Base-by-base conservation (phyloP, 2,329 filamentous ascomycete species). In the Aspergillus candidus region DNA sequence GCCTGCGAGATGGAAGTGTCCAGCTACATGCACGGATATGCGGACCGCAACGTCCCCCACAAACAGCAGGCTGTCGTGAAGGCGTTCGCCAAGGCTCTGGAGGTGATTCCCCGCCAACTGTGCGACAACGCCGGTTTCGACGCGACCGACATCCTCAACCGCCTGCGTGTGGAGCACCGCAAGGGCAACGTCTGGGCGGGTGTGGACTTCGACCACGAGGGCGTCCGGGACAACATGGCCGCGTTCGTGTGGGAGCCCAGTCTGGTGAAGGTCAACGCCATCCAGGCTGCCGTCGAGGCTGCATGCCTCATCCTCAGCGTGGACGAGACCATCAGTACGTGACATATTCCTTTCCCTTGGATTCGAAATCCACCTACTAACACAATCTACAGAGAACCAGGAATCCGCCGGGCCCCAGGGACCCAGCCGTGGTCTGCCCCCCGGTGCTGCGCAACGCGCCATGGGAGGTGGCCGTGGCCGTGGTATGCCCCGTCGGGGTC, bases 81-180 rank as follows among this genome's bases (percentile, higher is more conserved):
- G 75, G 86, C 88, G 4, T 97, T 97, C 58, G 93, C 93, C 58
- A 96, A 95, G 75, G 93, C 93, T 1, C 80, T 98, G 43, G 93
- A 98, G 73, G 84, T 97, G 48, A 94, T 98, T 57, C 93, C 93
- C 15, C 84, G 93, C 60, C 93, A 97, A 72, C 78, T 98, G 48
- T 98, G 93, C 74, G 93, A 98, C 74, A 98, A 98, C 63, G 93
- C 93, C 44, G 93, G 93, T 52, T 97, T 98, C 65, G 93, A 98
- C 64, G 90, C 93, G 18, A 98, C 93, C 40, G 93, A 98, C 63
- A 96, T 98, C 55, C 82, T 98, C 52, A 98, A 97, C 77, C 84
- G 88, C 62, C 78, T 98, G 54, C 87, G 93, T 44, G 93, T 97
- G 47, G 91, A 96, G 78, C 93, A 98, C 74, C 82, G 88, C 65